phyloP scores from a whole-genome alignment of 108 stramenopile genomes.

The Cyclotella choctawhatcheeana region DNA sequence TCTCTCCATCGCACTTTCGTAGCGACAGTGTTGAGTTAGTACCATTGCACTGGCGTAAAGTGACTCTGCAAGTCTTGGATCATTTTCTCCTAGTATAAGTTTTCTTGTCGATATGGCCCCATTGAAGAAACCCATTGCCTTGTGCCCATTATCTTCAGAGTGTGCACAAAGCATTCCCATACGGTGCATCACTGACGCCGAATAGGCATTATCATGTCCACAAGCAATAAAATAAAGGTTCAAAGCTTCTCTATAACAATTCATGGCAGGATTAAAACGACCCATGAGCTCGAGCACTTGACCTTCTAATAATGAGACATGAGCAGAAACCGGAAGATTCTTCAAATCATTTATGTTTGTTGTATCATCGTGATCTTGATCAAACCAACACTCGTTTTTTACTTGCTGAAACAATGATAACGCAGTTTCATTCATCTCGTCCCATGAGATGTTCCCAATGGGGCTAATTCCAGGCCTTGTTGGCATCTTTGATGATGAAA shows the following conservation, averaged over 20 bases:
- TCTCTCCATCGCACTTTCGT: conserved; percentile 51
- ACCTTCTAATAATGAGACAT: conserved; percentile 38
- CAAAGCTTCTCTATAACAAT: conserved; percentile 32
- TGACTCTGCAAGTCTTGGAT: conserved; percentile 40
- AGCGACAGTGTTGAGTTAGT: conserved; percentile 38
- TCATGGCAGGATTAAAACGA: conserved; percentile 29
- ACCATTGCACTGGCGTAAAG: conserved; percentile 45
- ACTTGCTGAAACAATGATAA: conserved; percentile 38
- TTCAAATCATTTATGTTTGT: conserved; percentile 33
- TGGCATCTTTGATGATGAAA: conserved; percentile 28
- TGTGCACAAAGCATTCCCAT: conserved; percentile 40
- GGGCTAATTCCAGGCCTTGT: conserved; percentile 17
- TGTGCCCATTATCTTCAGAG: conserved; percentile 21
- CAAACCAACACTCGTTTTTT: conserved; percentile 47
- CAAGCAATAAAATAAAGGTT: conserved; percentile 42
- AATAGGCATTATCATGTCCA: conserved; percentile 40
- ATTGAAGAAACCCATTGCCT: conserved; percentile 43
- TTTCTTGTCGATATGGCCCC: conserved; percentile 40
- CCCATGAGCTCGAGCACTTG: conserved; percentile 41
- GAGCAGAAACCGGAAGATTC: conserved; percentile 43
- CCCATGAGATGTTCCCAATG: conserved; percentile 22
- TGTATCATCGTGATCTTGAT: conserved; percentile 9
- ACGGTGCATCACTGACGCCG: conserved; percentile 42
- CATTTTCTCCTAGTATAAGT: conserved; percentile 35
- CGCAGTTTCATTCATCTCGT: conserved; percentile 25